A percentile compares a stretch with the other conserved stretches of the same genome.
These are phyloP conservation scores for Boletus huronensis DNA, from an alignment of 768 basidiomycete species.

Conservation along the genomic window DNA sequence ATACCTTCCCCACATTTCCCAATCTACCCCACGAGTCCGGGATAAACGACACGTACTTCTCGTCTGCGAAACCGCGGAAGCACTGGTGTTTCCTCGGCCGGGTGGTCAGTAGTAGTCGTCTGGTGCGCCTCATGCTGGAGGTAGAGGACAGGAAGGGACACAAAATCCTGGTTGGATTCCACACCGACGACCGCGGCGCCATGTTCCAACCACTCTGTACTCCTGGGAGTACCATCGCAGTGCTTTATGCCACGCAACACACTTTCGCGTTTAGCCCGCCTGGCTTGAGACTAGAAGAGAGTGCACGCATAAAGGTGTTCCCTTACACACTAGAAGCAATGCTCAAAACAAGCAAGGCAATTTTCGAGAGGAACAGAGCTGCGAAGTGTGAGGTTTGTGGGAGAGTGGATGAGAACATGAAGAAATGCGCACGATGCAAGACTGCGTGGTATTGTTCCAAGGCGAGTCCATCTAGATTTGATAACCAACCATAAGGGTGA, in stretches of 20 bases:
- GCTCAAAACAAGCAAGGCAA: constrained; percentile 20
- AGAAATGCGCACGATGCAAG: constrained; percentile 29
- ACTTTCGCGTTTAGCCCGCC: constrained; percentile 30
- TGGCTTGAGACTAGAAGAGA: constrained; percentile 28
- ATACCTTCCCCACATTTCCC: constrained; percentile 24
- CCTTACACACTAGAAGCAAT: constrained; percentile 27
- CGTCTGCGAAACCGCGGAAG: constrained; percentile 24
- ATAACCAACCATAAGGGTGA: constrained; percentile 2
- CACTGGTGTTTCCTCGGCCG: constrained; percentile 32
- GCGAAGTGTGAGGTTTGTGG: constrained; percentile 25
- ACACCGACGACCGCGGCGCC: constrained; percentile 31
- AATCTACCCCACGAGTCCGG: constrained; percentile 24
- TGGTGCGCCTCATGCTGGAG: constrained; percentile 28
- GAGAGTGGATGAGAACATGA: constrained; percentile 13
- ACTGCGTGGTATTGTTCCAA: constrained; percentile 30
- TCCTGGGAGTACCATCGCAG: constrained; percentile 30
- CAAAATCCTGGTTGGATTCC: constrained; percentile 26
- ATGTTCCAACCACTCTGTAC: constrained; percentile 20
- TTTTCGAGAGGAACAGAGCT: constrained; percentile 19
- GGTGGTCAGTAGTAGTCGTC: constrained; percentile 22
- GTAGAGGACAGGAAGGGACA: constrained; percentile 30
- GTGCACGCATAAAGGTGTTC: constrained; percentile 23
- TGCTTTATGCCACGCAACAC: constrained; percentile 31
- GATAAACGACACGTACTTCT: constrained; percentile 15
- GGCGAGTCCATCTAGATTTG: constrained; percentile 10